A percentile compares a stretch with the other conserved stretches of the same genome.
These are phyloP conservation scores for Pichia pseudocactophila DNA, from an alignment of 805 yeast species.

Conservation along the genomic window DNA sequence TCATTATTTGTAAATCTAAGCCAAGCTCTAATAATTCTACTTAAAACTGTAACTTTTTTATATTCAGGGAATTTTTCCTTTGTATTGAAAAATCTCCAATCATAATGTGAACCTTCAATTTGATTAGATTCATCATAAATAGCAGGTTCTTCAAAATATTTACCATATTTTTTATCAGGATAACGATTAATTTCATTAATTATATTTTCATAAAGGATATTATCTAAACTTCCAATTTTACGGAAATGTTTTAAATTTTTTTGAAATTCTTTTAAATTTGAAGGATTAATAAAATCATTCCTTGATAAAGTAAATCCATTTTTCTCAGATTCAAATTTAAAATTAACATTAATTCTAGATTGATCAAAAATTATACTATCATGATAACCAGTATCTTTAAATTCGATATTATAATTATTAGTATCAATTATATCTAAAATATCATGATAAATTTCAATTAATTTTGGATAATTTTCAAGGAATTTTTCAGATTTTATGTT, in stretches of 20 bases:
- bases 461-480: not conserved
- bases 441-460: not conserved
- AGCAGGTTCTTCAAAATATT: constrained; percentile 36
- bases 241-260: not conserved
- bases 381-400: not conserved
- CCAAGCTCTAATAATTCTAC: constrained; percentile 44
- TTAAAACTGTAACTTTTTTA: constrained; percentile 28
- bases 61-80: constrained; percentile 12
- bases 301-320: not conserved
- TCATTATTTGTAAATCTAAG: constrained; percentile 36
- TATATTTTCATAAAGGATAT: constrained; percentile 7
- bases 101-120: constrained; percentile 34
- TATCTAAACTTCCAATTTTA: constrained; percentile 6
- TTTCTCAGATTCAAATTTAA: not conserved
- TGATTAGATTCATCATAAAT: constrained; percentile 1
- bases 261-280: not conserved
- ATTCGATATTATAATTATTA: not conserved
- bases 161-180: constrained; percentile 14
- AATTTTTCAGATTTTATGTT: not conserved
- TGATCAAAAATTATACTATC: not conserved
- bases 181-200: not conserved
- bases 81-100: constrained; percentile 36
- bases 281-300: not conserved
- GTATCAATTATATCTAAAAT: not conserved
- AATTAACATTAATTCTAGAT: constrained; percentile 1